Conservation (phyloP, 2,329 filamentous ascomycete species). For the Dothistroma septosporum region DNA sequence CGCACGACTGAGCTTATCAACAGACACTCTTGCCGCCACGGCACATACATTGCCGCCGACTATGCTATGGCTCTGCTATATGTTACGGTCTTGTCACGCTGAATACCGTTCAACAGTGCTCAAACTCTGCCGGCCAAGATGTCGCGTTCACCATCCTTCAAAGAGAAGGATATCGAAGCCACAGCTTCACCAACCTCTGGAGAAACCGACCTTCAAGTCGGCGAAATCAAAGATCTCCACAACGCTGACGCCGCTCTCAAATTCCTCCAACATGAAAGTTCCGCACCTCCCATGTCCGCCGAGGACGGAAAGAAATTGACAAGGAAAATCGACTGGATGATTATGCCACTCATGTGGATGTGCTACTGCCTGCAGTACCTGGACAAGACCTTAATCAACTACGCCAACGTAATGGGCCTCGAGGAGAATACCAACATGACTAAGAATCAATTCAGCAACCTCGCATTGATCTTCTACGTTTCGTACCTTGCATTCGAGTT, state of each 20-base stretch:
- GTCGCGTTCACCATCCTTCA: constrained; percentile 3
- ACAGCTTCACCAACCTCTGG: constrained; percentile 4
- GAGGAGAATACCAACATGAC: constrained; percentile 36
- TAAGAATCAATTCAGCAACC: constrained; percentile 36
- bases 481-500: constrained; percentile 39
- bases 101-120: background rate
- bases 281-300: constrained; percentile 25
- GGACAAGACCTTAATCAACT: constrained; percentile 41
- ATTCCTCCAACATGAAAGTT: constrained; percentile 30
- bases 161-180: constrained; percentile 24
- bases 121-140: background rate
- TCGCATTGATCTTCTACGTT: constrained; percentile 37
- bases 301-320: constrained; percentile 28
- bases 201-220: constrained; percentile 15
- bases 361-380: constrained; percentile 41
- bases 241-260: constrained; percentile 33
- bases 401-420: constrained; percentile 42
- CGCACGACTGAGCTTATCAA: background rate
- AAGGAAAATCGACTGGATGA: constrained; percentile 40
- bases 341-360: constrained; percentile 40
- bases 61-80: background rate
- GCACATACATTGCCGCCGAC: background rate
- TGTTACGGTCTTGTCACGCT: background rate
- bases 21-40: background rate
- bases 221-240: constrained; percentile 28